Evolutionary conservation across 352 stramenopile genomes (phyloP), one percentile per base, ranked within the genome.

Genomic region (Phytophthora pinifolia): DNA sequence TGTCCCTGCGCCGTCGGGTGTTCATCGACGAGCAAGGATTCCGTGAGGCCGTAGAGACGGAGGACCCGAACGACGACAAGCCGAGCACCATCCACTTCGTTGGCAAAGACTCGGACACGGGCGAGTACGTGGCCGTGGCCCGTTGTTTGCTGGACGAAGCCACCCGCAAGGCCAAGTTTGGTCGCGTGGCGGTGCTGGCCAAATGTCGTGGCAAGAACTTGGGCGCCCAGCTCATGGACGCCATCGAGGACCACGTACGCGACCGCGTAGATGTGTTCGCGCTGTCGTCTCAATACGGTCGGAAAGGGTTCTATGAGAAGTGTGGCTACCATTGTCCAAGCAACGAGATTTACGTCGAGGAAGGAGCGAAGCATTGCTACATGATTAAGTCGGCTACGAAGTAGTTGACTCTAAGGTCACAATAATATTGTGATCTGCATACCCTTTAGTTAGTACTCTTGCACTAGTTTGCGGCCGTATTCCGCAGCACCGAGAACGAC

Each of bases 261-360:
- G 50, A 70, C 34, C 59, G 70, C 14, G 71, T 71, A 6, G 76
- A 86, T 31, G 37, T 37, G 43, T 81, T 77, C 25, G 50, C 62
- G 39, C 59, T 90, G n/a, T 83, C 72, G 9, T 72, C 80, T 36
- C 75, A 87, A 43, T 75, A 70, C 30, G 59, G 67, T 63, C 83
- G 81, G 57, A 72, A 74, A 32, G 74, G 46, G 1, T 90, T 90
- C 57, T 90, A 88, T 47, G 71, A 78, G 38, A 84, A 83, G 46
- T 88, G 80, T 34, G 80, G 80, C 25, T 90, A 88, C 59, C 48
- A 47, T 18, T 75, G 62, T 43, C 13, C 61, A 7, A 83, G 41
- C 15, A 72, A 79, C 43, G 75, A 85, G 38, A 65, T 84, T 7
- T 83, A 83, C 36, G 31, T 86, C 12, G 76, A 88, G 6, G 65